Evolutionary conservation across 179 eudicot genomes (phyloP), one percentile per base, ranked within the genome.

Genomic region (Amaranthus tricolor): DNA sequence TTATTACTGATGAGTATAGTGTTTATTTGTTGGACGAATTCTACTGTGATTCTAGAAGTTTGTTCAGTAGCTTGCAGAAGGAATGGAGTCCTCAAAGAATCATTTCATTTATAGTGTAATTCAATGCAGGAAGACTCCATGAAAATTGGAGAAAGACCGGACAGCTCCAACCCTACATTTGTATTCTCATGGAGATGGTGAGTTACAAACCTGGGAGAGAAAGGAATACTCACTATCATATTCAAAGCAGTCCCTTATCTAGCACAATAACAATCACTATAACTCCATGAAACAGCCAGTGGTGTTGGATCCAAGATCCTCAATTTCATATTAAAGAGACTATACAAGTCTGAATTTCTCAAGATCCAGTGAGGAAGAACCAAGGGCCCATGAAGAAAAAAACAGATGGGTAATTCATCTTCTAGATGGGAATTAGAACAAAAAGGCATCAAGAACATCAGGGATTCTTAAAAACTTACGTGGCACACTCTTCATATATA

Each of bases 401-500:
- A 31, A 31, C 20, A 7, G 62, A 19, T 19, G 15, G 20, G 20
- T 15, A 6, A 58, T 6, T 15, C 15, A 56, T 56, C 9, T n/a
- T n/a, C 13, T 56, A 56, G 50, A 11, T 12, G 40, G 8, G 24
- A 49, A 49, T 7, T 20, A 47, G 17, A 63, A 15, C 74, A 62
- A 52, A 62, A 62, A 20, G 13, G 13, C 14, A 9, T 2, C 15
- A 9, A 11, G 16, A 2, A 15, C 14, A 8, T 16, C 7, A 70
- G 11, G 43, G 15, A 58, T 12, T 48, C 65, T 21, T 69, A 15
- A 47, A 11, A 68, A 80, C 92, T 85, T 90, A 96, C 99, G 87
- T 96, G 19, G 92, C 90, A 86, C 99, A 96, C 78, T 96, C 99
- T 70, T 93, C 98, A 76, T 96, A 96, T 64, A 96, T 90, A 72